Evolutionary conservation across 176 grass and related monocot species (phyloP), one percentile per base, ranked within the genome.

Genomic region (Oryza officinalis): DNA sequence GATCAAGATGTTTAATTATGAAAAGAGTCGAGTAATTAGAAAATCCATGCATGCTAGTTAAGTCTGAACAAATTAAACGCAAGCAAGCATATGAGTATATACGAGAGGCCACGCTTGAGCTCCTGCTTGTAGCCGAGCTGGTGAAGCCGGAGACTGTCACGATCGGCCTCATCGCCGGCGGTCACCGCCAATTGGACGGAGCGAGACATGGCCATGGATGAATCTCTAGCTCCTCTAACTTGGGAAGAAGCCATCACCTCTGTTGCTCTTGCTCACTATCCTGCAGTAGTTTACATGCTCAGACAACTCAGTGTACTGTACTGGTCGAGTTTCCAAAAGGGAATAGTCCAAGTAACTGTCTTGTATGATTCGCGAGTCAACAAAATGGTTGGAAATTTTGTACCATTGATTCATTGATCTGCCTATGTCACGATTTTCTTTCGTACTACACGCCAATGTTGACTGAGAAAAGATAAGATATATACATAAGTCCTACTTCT

Each of bases 81-180:
- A 60, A 20, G 45, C 40, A 74, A 41, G 54, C 57, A 27, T 61
- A 6, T 17, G 22, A 0, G 32, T 33, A 22, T 52, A 66, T 90
- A 94, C 92, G 89, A 91, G 63, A 94, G 92, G 63, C 83, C 86
- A 37, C 92, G 89, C 78, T 89, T 94, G 75, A 94, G 92, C 86
- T 94, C 89, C 84, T 94, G 92, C 86, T 94, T 94, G 81, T 94
- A 94, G 10, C 92, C 92, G 0, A 94, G 83, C 75, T 94, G 72
- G 49, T 46, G 74, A 45, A 94, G 86, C 46, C 89, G 92, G 15
- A 71, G 65, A 10, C 67, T 70, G 72, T 91, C 88, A 1, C 81
- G 10, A 2, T 84, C 86, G 33, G n/a, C 18, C 0, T 28, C 20
- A 60, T 60, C 54, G 28, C 44, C 64, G 78, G 20, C 43, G 27